Conservation (phyloP, 2,329 filamentous ascomycete species). For the Diaporthe longicolla region DNA sequence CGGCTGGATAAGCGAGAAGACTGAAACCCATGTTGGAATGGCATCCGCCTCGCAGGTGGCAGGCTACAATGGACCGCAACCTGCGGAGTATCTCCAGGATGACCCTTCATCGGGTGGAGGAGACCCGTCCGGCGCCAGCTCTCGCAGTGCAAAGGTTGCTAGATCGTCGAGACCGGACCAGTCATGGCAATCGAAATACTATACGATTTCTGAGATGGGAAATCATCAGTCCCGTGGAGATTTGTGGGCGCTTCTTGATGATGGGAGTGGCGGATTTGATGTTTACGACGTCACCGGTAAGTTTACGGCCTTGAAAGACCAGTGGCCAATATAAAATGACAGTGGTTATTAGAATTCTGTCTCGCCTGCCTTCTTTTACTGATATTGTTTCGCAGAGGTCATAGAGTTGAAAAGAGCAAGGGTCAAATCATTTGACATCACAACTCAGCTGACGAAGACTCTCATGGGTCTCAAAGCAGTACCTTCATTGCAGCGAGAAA, state of each 20-base stretch:
- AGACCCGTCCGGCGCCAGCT: not conserved
- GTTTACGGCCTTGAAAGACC: not conserved
- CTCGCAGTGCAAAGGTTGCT: not conserved
- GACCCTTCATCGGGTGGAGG: not conserved
- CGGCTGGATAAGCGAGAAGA: not conserved
- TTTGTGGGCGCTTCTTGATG: not conserved
- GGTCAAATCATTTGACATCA: not conserved
- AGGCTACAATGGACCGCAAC: constrained; percentile 6
- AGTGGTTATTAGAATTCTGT: fast-evolving
- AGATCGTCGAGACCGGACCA: too few relatives aligned
- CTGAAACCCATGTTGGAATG: not conserved
- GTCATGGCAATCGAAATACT: not conserved
- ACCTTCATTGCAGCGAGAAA: not conserved
- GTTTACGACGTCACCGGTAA: constrained; percentile 14
- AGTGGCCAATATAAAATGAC: too few relatives aligned
- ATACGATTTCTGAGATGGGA: not conserved
- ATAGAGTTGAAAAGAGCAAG: not conserved
- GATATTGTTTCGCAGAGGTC: not conserved
- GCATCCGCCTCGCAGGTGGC: not conserved
- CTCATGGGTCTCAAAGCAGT: not conserved
- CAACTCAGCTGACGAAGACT: not conserved
- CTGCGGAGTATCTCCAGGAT: not conserved
- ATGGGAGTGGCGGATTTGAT: not conserved
- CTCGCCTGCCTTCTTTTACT: not conserved
- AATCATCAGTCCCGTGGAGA: constrained; percentile 4